A percentile compares a stretch with the other conserved stretches of the same genome.
Evolutionary conservation across 495 filamentous ascomycete species (phyloP).

Genomic region (Cudoniella acicularis): DNA sequence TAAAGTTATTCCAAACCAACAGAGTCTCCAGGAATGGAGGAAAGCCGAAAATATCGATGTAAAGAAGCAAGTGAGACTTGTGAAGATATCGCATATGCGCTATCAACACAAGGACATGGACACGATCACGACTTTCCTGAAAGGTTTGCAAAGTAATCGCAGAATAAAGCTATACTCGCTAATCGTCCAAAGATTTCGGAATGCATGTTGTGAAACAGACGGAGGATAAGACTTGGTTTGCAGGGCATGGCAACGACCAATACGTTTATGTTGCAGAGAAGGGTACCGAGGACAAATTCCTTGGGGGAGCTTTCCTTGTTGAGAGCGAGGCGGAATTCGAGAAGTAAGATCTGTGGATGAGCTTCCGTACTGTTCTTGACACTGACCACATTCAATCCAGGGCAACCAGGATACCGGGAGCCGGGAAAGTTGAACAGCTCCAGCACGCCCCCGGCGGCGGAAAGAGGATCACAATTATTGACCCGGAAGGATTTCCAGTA

Average conservation of each 20-base stretch:
- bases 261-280: conserved; percentile 8
- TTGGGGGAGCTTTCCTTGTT: background rate
- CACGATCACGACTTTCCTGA: background rate
- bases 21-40: background rate
- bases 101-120: conserved; percentile 1
- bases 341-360: background rate
- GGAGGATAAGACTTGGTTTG: conserved; percentile 2
- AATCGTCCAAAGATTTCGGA: conserved; percentile 7
- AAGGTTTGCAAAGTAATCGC: background rate
- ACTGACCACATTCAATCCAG: conserved; percentile 6
- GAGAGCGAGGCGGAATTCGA: conserved; percentile 1
- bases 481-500: conserved; percentile 35
- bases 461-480: conserved; percentile 29
- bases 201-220: conserved; percentile 3
- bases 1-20: background rate
- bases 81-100: conserved; percentile 2
- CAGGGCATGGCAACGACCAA: background rate
- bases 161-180: no score
- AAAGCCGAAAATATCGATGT: background rate
- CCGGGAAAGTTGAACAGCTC: conserved; percentile 27
- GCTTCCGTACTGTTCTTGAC: no score
- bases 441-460: conserved; percentile 34
- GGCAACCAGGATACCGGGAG: conserved; percentile 27
- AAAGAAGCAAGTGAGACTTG: background rate
- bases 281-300: conserved; percentile 2